Evolutionary conservation across 1,284 basidiomycete genomes (phyloP).

Genomic region (Ceratobasidium theobromae): DNA sequence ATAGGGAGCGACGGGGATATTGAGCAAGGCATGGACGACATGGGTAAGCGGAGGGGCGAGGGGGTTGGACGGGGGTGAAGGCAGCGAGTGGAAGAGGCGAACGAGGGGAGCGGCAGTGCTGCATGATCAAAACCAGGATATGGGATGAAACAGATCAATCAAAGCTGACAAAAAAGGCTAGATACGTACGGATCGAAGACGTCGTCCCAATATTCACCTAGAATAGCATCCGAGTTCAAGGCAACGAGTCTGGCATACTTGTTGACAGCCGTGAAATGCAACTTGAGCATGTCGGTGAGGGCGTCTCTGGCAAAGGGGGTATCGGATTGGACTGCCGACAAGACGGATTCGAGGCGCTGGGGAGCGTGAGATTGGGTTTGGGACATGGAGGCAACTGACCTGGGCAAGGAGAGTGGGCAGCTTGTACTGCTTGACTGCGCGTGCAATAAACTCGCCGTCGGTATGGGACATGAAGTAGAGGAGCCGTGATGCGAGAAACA

Average conservation of each 20-base stretch:
- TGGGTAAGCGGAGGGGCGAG: slow-evolving; percentile 68
- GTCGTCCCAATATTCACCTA: slow-evolving; percentile 41
- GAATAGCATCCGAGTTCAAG: slow-evolving; percentile 34
- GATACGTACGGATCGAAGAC: slow-evolving; percentile 60
- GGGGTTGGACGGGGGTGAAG: slow-evolving; percentile 60
- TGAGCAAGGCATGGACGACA: slow-evolving; percentile 71
- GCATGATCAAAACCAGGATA: neutral
- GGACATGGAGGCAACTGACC: slow-evolving; percentile 18
- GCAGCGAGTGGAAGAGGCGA: slow-evolving; percentile 58
- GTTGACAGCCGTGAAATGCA: slow-evolving; percentile 71
- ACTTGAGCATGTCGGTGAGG: slow-evolving; percentile 72
- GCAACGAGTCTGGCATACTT: slow-evolving; percentile 55
- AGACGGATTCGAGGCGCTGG: slow-evolving; percentile 35
- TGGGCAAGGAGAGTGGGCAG: slow-evolving; percentile 58
- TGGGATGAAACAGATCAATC: neutral
- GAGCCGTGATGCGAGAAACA: slow-evolving; percentile 73
- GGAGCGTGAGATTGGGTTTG: neutral
- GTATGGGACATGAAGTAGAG: slow-evolving; percentile 64
- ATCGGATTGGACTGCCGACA: slow-evolving; percentile 45
- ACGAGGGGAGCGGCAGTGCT: slow-evolving; percentile 38
- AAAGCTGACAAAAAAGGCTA: slow-evolving; percentile 40
- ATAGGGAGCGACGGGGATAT: slow-evolving; percentile 60
- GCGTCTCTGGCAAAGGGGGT: slow-evolving; percentile 65
- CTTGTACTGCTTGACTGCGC: slow-evolving; percentile 55
- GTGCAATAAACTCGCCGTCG: slow-evolving; percentile 50